Percentiles rank a stretch among this genome's conserved stretches.
Evolutionary conservation across 495 filamentous ascomycete genomes (phyloP).

Genomic region (Lineolata rhizophorae): DNA sequence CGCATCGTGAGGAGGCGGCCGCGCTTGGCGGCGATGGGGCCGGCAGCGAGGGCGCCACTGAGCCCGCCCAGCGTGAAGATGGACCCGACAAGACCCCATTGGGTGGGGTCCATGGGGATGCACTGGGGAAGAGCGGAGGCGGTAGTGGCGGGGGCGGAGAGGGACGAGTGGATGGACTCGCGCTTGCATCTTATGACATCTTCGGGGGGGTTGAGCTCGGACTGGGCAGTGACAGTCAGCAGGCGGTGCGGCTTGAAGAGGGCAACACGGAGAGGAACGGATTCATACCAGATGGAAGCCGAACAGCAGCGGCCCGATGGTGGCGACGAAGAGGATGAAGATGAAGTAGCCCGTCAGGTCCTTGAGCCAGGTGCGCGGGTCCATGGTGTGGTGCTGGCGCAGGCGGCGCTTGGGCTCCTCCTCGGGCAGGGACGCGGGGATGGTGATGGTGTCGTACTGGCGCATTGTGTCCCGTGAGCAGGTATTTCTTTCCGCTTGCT

Average conservation of each 20-base stretch:
- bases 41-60: constrained; percentile 55
- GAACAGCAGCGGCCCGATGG: constrained; percentile 69
- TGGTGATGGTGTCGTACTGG: too few relatives aligned
- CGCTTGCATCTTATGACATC: constrained; percentile 65
- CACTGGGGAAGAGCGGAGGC: constrained; percentile 38
- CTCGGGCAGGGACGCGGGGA: too few relatives aligned
- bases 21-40: constrained; percentile 45
- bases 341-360: constrained; percentile 20
- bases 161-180: constrained; percentile 25
- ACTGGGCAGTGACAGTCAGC: too few relatives aligned
- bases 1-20: constrained; percentile 56
- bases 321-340: constrained; percentile 17
- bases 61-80: constrained; percentile 86
- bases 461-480: too few relatives aligned
- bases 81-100: constrained; percentile 65
- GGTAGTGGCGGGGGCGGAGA: constrained; percentile 1
- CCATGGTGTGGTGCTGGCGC: constrained; percentile 8
- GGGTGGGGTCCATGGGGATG: constrained; percentile 53
- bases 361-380: constrained; percentile 12
- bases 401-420: background rate
- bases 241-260: constrained; percentile 5
- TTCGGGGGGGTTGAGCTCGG: constrained; percentile 87
- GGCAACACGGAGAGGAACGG: constrained; percentile 2
- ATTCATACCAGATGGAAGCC: constrained; percentile 67
- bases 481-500: too few relatives aligned